phyloP scores from a whole-genome alignment of 2,329 filamentous ascomycete genomes.

The Fonsecaea erecta region DNA sequence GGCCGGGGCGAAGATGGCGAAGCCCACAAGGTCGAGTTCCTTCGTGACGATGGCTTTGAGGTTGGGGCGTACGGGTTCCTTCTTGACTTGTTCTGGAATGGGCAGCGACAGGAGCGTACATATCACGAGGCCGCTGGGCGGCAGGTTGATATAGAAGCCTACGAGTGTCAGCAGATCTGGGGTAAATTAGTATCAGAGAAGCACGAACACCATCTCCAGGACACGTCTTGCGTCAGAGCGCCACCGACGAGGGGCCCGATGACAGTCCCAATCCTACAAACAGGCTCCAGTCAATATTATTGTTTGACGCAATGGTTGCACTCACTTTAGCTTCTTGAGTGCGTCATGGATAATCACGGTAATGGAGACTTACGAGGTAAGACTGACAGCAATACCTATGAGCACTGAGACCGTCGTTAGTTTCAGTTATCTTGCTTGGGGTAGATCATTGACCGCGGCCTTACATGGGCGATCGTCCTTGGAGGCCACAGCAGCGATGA shows the following conservation, averaged over 20 bases:
- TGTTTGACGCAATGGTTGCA: neutral
- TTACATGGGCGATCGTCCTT: conserved; percentile 41
- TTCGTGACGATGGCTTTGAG: conserved; percentile 29
- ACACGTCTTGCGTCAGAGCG: conserved; percentile 44
- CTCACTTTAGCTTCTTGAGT: neutral
- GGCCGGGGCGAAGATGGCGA: conserved; percentile 59
- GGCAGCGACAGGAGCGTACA: conserved; percentile 39
- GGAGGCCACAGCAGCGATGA: conserved; percentile 41
- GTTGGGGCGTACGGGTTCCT: conserved; percentile 18
- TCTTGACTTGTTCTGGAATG: conserved; percentile 27
- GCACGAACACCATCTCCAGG: conserved; percentile 40
- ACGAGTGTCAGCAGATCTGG: neutral
- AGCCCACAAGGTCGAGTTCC: conserved; percentile 62
- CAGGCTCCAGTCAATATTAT: neutral
- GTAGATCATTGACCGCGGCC: neutral
- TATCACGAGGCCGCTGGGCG: conserved; percentile 47
- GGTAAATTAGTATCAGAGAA: neutral
- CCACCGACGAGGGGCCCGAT: conserved; percentile 52
- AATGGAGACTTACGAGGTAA: conserved; percentile 12
- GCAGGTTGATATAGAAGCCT: conserved; percentile 53
- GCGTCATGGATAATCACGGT: neutral
- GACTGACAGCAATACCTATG: conserved; percentile 41
- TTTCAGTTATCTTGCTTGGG: neutral
- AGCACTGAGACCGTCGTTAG: conserved; percentile 35
- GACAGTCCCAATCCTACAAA: conserved; percentile 47